phyloP scores from a whole-genome alignment of 345 rosid species.

The Laguncularia racemosa region DNA sequence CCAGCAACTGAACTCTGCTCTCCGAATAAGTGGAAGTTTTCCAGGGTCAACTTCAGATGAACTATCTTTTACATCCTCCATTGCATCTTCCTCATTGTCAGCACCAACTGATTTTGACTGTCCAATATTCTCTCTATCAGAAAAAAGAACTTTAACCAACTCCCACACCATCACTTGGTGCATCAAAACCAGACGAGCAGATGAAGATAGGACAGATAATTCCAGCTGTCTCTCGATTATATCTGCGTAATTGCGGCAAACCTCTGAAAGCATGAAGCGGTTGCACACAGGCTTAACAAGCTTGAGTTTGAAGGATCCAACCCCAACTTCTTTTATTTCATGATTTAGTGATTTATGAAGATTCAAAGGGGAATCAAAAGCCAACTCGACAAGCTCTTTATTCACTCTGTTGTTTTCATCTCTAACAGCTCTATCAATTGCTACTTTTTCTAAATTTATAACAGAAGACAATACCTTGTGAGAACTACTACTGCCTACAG shows the following conservation, averaged over 20 bases:
- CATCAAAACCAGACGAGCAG: slow-evolving; percentile 64
- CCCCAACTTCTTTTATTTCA: slow-evolving; percentile 47
- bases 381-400: slow-evolving; percentile 60
- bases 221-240: slow-evolving; percentile 78
- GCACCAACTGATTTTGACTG: slow-evolving; percentile 45
- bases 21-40: slow-evolving; percentile 78
- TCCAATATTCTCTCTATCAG: slow-evolving; percentile 58
- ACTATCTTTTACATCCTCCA: slow-evolving; percentile 73
- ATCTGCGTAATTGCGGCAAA: slow-evolving; percentile 72
- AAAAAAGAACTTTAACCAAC: slow-evolving; percentile 82
- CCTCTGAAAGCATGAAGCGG: slow-evolving; percentile 58
- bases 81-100: slow-evolving; percentile 87
- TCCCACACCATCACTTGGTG: slow-evolving; percentile 98
- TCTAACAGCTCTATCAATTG: slow-evolving; percentile 72
- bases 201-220: slow-evolving; percentile 58
- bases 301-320: slow-evolving; percentile 62
- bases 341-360: slow-evolving; percentile 60
- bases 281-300: slow-evolving; percentile 60
- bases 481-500: slow-evolving; percentile 43
- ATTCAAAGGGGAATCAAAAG: slow-evolving; percentile 72
- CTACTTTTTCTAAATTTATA: slow-evolving; percentile 70
- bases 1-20: slow-evolving; percentile 96
- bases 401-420: slow-evolving; percentile 59
- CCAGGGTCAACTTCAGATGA: slow-evolving; percentile 56
- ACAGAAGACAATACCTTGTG: slow-evolving; percentile 57